These are phyloP conservation scores for Artemisia annua DNA, from an alignment of 129 eudicot genomes.

Conservation along the genomic window DNA sequence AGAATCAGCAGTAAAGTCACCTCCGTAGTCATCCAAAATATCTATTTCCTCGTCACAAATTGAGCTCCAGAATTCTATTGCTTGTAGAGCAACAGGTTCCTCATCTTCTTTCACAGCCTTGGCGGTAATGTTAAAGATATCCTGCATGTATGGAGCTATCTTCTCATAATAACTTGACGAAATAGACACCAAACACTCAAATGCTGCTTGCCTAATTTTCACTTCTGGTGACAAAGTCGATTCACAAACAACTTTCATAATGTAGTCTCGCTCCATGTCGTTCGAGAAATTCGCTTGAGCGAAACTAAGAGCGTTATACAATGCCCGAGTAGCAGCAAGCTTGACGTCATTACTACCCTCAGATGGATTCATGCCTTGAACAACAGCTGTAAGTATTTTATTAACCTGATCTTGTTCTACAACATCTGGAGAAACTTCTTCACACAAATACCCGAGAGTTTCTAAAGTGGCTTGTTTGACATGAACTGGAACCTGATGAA, in stretches of 20 bases:
- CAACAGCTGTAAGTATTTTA: background rate
- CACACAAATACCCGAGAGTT: background rate
- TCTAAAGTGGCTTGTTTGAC: background rate
- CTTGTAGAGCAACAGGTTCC: constrained; percentile 91
- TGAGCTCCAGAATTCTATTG: constrained; percentile 94
- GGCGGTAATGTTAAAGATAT: constrained; percentile 79
- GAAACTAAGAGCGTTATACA: background rate
- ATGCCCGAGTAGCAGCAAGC: background rate
- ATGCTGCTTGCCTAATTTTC: constrained; percentile 92
- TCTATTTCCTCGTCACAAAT: constrained; percentile 98
- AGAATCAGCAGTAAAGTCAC: constrained; percentile 82
- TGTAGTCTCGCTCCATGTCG: constrained; percentile 16
- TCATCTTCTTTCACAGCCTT: constrained; percentile 93
- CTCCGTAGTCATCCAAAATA: constrained; percentile 81
- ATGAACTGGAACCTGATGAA: background rate
- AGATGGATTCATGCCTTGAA: constrained; percentile 3
- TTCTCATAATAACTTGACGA: constrained; percentile 85
- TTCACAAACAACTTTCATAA: constrained; percentile 97
- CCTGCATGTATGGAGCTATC: constrained; percentile 81
- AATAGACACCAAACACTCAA: constrained; percentile 84
- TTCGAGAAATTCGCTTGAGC: background rate
- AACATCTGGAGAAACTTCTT: background rate
- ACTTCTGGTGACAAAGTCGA: constrained; percentile 77
- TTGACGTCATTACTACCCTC: background rate
- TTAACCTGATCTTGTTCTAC: background rate